Evolutionary conservation across 1,284 basidiomycete species (phyloP), one percentile per base, ranked within the genome.

Genomic region (Thelephora terrestris): DNA sequence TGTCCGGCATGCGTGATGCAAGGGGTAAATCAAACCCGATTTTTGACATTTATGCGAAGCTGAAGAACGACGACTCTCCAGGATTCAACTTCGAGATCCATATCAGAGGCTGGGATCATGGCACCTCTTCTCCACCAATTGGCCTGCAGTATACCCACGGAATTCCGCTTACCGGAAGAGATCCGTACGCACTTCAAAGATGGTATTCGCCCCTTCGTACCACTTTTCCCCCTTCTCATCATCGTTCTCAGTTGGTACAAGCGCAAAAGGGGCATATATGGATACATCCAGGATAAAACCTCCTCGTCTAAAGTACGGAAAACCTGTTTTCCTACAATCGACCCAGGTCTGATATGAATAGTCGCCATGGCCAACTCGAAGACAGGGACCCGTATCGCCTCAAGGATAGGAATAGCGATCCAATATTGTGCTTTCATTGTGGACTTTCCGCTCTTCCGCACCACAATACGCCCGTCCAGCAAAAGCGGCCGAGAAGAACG

Each of bases 151-250:
- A 80, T 85, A 52, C 89, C 91, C 2, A 78, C 78, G 52, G 90
- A 94, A 67, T 97, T 84, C 61, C 85, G 90, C 63, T 77, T 95
- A 29, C 94, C 94, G 20, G 85, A 89, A 53, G 91, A 96, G 55
- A 79, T 97, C 53, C 76, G 90, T 57, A 78, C 72, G 23, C 87
- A 86, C 60, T 98, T 90, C 67, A 91, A 85, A 68, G 86, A 90
- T 61, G 85, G 86, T 88, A 54, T 57, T 80, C 66, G 23, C 5
- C 37, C 46, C 45, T 50, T 47, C 46, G 20, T 53, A 50, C 44
- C 50, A 45, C 39, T 46, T 51, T 55, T 40, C 23, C 47, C 16
- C n/a, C 18, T 9, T 50, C 50, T 44, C 48, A 49, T 50, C 48
- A 40, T 53, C 47, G 56, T 42, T 53, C 47, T 50, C 55, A 92